Evolutionary conservation across 148 eudicot genomes (phyloP).

Genomic region (Amaranthus hypochondriacus): DNA sequence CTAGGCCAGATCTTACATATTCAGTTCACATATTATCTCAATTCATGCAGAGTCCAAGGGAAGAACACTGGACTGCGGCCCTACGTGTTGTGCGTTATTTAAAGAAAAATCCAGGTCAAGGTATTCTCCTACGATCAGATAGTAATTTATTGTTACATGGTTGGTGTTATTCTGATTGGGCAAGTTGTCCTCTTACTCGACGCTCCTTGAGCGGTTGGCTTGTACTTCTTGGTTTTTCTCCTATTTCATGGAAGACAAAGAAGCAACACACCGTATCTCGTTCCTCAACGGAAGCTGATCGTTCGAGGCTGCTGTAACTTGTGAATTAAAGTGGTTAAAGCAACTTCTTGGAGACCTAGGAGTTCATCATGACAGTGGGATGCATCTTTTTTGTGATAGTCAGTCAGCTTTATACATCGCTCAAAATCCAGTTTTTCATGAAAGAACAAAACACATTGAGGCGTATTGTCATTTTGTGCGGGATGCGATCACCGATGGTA

Average conservation of each 20-base stretch:
- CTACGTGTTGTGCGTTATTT: not conserved
- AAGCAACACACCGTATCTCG: not conserved
- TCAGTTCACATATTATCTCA: not conserved
- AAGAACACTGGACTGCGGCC: not conserved
- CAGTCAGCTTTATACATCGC: not conserved
- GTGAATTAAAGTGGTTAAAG: constrained; percentile 1
- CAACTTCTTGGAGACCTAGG: not conserved
- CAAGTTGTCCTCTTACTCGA: not conserved
- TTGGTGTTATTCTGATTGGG: constrained; percentile 7
- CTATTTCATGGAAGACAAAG: not conserved
- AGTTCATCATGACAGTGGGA: constrained; percentile 16
- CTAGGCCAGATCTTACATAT: too few relatives aligned
- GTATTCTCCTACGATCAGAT: not conserved
- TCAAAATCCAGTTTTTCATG: constrained; percentile 2
- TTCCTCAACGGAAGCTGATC: not conserved
- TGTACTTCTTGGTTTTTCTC: not conserved
- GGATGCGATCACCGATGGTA: not conserved
- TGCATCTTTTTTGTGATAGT: not conserved
- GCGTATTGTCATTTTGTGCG: not conserved
- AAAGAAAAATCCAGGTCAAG: not conserved
- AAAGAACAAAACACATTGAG: not conserved
- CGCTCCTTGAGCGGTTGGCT: not conserved
- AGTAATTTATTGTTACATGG: not conserved
- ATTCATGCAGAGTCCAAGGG: not conserved
- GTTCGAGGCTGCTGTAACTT: not conserved